Conservation (phyloP, 2,329 filamentous ascomycete genomes). For the Botrytis tulipae region DNA sequence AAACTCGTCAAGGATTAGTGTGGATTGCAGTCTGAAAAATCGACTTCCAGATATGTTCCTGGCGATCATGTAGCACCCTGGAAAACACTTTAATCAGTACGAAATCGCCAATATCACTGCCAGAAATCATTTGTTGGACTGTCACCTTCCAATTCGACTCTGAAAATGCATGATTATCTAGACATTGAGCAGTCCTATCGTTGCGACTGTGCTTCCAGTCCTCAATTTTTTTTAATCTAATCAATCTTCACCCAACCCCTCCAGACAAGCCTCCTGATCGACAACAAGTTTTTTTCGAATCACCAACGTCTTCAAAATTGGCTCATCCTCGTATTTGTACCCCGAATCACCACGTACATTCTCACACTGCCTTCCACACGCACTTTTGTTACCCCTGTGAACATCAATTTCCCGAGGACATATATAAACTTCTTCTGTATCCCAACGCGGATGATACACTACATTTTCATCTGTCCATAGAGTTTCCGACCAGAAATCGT, state of each 20-base stretch:
- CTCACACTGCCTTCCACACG: constrained; percentile 10
- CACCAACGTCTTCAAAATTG: background rate
- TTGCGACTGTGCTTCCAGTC: background rate
- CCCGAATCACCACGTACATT: background rate
- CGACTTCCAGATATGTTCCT: background rate
- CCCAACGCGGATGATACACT: constrained; percentile 21
- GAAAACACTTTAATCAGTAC: background rate
- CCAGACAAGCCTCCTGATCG: constrained; percentile 2
- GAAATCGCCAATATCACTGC: fast-evolving
- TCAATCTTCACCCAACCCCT: background rate
- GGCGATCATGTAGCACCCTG: fast-evolving
- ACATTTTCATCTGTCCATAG: background rate
- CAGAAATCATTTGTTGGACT: background rate
- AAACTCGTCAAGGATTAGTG: background rate
- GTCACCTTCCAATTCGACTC: background rate
- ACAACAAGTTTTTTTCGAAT: constrained; percentile 4
- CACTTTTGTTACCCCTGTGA: constrained; percentile 24
- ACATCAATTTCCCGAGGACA: constrained; percentile 33
- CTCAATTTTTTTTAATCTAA: background rate
- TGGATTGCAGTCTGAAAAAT: background rate
- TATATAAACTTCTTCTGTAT: constrained; percentile 45
- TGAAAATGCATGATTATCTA: background rate
- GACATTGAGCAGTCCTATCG: background rate
- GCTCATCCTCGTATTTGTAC: background rate
- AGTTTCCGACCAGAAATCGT: background rate